Evolutionary conservation across 2,329 filamentous ascomycete species (phyloP), one percentile per base, ranked within the genome.

Genomic region (Curvularia verruculosa): DNA sequence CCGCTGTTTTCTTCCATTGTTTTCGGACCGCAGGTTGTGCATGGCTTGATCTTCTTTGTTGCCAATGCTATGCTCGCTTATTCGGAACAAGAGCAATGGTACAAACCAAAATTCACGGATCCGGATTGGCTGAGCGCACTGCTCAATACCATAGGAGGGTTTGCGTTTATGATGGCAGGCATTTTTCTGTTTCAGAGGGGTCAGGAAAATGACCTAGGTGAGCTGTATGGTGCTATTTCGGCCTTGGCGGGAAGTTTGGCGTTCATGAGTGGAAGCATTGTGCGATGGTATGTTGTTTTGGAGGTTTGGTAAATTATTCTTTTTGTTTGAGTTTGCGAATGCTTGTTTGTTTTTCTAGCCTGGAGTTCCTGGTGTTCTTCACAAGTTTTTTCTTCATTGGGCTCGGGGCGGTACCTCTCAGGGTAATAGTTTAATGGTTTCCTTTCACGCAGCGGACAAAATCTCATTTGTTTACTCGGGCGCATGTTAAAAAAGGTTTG

Each of bases 121-220:
- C 55, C 67, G 0, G 67, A 71, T 24, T 73, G 70, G 70, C 61
- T 66, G 28, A 68, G 69, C 1, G 65, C 69, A 0, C 61, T 69
- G 21, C 39, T 71, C 6, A 73, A 71, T 28, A 55, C 67, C 0
- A 29, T 67, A 3, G 69, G 69, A 21, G 70, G 70, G 0, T 64
- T 72, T 34, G 61, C 67, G 2, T 72, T 73, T 28, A 69, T 69
- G 70, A 54, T 71, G 54, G 56, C 65, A 1, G 70, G 70, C 2
- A 49, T 73, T 7, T 67, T 72, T 12, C 36, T 70, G 18, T 67
- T 68, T 13, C 37, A 54, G 1, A 49, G 52, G 2, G 52, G 61
- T 2, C 56, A 63, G 19, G 36, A 18, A 2, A 9, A 28, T 3
- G 51, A 49, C 2, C 12, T n/a, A 12, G 45, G 50, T 2, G 45